These are phyloP conservation scores for Boehmeria nivea DNA, from an alignment of 306 rosid genomes.

Conservation along the genomic window DNA sequence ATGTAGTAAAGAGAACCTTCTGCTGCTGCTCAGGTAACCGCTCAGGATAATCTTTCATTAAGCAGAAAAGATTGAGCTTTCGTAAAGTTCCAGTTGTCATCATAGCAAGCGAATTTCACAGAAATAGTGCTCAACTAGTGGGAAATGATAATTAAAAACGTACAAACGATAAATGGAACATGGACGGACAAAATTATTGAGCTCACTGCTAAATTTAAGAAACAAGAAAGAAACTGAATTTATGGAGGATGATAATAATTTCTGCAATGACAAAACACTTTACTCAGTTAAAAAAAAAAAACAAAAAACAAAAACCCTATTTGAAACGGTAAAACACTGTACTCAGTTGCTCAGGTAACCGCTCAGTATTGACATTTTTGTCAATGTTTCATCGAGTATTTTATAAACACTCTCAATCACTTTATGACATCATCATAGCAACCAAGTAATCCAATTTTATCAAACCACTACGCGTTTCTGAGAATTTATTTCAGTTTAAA, in stretches of 20 bases:
- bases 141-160: neutral
- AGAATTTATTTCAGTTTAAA: neutral
- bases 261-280: no score
- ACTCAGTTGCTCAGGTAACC: slow-evolving; percentile 34
- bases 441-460: slow-evolving; percentile 10
- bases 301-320: no score
- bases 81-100: slow-evolving; percentile 4
- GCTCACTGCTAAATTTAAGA: no score
- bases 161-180: no score
- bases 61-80: slow-evolving; percentile 5
- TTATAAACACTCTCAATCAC: slow-evolving; percentile 27
- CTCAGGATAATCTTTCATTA: slow-evolving; percentile 14
- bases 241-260: no score
- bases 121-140: no score
- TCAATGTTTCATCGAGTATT: slow-evolving; percentile 25
- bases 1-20: neutral
- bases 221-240: no score
- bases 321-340: no score
- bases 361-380: slow-evolving; percentile 39
- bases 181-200: no score
- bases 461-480: neutral
- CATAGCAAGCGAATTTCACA: no score
- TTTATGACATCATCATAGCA: slow-evolving; percentile 37
- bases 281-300: no score
- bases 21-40: slow-evolving; percentile 25